Conservation (phyloP, 257 asterid genomes). For the Plantago elongata region DNA sequence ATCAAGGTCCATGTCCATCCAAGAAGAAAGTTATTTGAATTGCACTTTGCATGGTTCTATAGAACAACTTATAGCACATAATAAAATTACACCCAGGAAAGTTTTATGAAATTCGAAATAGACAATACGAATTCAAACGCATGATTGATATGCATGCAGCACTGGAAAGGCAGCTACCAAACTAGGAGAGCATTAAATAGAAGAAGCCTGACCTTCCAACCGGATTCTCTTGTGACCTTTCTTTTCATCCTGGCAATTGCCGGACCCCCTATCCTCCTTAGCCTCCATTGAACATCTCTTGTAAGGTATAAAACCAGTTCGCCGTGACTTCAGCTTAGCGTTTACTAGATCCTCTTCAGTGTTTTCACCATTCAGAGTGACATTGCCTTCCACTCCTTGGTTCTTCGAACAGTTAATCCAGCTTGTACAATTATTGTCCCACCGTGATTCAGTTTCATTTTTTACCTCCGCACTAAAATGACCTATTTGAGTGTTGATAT, state of each 20-base stretch:
- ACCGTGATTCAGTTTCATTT: slow-evolving; percentile 26
- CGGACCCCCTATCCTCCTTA: slow-evolving; percentile 45
- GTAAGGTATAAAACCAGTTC: slow-evolving; percentile 89
- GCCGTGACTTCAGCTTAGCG: slow-evolving; percentile 45
- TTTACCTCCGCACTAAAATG: slow-evolving; percentile 26
- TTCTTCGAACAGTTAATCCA: slow-evolving; percentile 25
- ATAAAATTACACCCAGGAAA: slow-evolving; percentile 33
- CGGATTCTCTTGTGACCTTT: slow-evolving; percentile 77
- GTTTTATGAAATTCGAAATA: slow-evolving; percentile 26
- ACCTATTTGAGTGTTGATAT: slow-evolving; percentile 21
- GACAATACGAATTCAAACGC: slow-evolving; percentile 27
- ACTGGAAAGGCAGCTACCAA: slow-evolving; percentile 14
- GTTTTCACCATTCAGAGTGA: slow-evolving; percentile 30
- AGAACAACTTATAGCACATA: slow-evolving; percentile 13
- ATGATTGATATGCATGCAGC: slow-evolving; percentile 27
- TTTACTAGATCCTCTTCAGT: slow-evolving; percentile 45
- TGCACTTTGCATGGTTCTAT: slow-evolving; percentile 27
- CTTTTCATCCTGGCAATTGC: slow-evolving; percentile 52
- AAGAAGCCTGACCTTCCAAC: slow-evolving; percentile 60
- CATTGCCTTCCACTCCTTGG: slow-evolving; percentile 25
- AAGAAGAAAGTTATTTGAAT: slow-evolving; percentile 23
- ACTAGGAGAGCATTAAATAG: slow-evolving; percentile 29
- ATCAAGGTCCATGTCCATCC: slow-evolving; percentile 24
- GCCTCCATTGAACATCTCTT: slow-evolving; percentile 93
- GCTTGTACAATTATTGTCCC: slow-evolving; percentile 39